Conservation (phyloP, 1,284 basidiomycete species). For the Trametes hirsuta region DNA sequence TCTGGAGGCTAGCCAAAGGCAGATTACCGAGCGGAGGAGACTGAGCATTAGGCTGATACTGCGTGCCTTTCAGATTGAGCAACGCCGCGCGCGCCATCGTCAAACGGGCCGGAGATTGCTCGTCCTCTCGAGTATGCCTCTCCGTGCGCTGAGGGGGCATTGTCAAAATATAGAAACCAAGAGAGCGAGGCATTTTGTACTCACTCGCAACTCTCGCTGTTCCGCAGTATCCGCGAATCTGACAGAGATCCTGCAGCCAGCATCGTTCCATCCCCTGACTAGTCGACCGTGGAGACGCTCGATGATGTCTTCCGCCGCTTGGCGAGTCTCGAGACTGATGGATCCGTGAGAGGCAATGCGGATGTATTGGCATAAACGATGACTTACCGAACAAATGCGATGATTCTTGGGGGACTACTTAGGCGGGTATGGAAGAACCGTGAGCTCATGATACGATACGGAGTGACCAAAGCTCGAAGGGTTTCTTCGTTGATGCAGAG, state of each 20-base stretch:
- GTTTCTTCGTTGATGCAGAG: slow-evolving; percentile 59
- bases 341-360: background rate
- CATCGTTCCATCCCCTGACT: slow-evolving; percentile 75
- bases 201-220: slow-evolving; percentile 49
- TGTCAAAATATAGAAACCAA: background rate
- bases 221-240: slow-evolving; percentile 71
- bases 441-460: slow-evolving; percentile 69
- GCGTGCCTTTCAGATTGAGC: slow-evolving; percentile 71
- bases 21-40: slow-evolving; percentile 19
- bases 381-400: slow-evolving; percentile 70
- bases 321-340: slow-evolving; percentile 63
- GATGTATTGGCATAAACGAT: background rate
- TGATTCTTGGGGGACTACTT: slow-evolving; percentile 72
- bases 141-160: slow-evolving; percentile 35
- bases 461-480: slow-evolving; percentile 59
- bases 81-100: slow-evolving; percentile 78
- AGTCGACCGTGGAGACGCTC: slow-evolving; percentile 74
- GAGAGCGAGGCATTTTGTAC: slow-evolving; percentile 22
- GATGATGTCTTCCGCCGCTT: slow-evolving; percentile 71
- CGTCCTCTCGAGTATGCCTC: slow-evolving; percentile 53
- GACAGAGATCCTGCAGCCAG: slow-evolving; percentile 72
- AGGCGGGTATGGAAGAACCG: slow-evolving; percentile 75
- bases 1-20: slow-evolving; percentile 10
- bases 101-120: slow-evolving; percentile 60
- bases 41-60: slow-evolving; percentile 33